Evolutionary conservation across 352 stramenopile genomes (phyloP).

Genomic region (Elongisporangium undulatum): DNA sequence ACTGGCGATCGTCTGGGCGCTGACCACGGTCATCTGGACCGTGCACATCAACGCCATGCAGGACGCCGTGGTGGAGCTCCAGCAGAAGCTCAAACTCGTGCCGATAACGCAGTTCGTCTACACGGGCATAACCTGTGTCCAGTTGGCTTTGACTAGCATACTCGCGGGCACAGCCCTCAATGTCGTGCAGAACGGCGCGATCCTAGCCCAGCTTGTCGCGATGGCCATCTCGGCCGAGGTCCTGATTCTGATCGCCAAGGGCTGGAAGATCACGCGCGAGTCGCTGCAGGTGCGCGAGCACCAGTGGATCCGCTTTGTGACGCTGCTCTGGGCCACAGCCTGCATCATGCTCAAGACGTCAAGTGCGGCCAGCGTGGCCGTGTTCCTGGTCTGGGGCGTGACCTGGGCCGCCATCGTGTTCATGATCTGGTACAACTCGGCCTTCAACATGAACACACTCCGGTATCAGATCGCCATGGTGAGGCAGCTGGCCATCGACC

Average conservation of each 20-base stretch:
- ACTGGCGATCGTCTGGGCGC: conserved; percentile 26
- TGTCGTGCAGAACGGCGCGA: conserved; percentile 27
- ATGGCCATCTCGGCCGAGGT: conserved; percentile 42
- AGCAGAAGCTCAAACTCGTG: conserved; percentile 52
- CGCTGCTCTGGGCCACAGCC: conserved; percentile 41
- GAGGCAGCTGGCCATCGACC: conserved; percentile 42
- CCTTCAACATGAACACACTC: conserved; percentile 69
- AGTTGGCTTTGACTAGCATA: conserved; percentile 22
- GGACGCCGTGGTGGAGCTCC: conserved; percentile 42
- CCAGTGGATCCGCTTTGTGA: conserved; percentile 57
- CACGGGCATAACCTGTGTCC: conserved; percentile 18
- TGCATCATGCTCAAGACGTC: conserved; percentile 34
- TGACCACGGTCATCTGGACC: conserved; percentile 31
- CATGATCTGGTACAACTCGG: conserved; percentile 68
- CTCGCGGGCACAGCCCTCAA: conserved; percentile 29
- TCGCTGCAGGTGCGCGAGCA: conserved; percentile 35
- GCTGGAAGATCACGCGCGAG: conserved; percentile 63
- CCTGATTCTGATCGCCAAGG: conserved; percentile 52
- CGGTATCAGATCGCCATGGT: conserved; percentile 60
- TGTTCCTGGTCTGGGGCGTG: conserved; percentile 51
- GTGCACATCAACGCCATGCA: conserved; percentile 37
- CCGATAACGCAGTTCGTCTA: conserved; percentile 31
- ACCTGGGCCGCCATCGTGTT: conserved; percentile 54
- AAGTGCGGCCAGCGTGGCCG: conserved; percentile 26
- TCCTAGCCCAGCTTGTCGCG: conserved; percentile 37